Percentiles rank a stretch among this genome's conserved stretches.
Evolutionary conservation across 306 rosid species (phyloP).

Genomic region (Acacia crassicarpa): DNA sequence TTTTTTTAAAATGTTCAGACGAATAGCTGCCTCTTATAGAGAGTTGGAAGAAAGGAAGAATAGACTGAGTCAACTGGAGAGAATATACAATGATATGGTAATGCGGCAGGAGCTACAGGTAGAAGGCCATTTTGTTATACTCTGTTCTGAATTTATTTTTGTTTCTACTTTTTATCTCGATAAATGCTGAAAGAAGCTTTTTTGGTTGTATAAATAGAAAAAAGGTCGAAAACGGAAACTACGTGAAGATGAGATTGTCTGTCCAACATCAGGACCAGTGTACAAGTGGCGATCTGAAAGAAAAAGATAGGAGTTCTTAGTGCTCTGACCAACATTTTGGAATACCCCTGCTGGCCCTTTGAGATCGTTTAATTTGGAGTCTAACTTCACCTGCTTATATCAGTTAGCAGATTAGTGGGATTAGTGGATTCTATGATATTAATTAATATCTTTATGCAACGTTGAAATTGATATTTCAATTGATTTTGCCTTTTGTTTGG

Average conservation of each 20-base stretch:
- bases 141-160: neutral
- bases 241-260: slow-evolving; percentile 68
- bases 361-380: too few species aligned
- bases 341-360: too few species aligned
- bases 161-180: neutral
- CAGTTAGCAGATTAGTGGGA: too few species aligned
- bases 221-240: slow-evolving; percentile 78
- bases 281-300: slow-evolving; percentile 84
- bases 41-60: slow-evolving; percentile 67
- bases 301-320: slow-evolving; percentile 43
- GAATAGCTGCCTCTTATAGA: slow-evolving; percentile 56
- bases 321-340: neutral
- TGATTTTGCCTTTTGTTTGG: too few species aligned
- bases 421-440: too few species aligned
- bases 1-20: slow-evolving; percentile 36
- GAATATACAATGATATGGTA: slow-evolving; percentile 70
- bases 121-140: slow-evolving; percentile 18
- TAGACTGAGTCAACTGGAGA: slow-evolving; percentile 64
- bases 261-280: slow-evolving; percentile 58
- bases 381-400: too few species aligned
- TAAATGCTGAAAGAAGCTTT: slow-evolving; percentile 15
- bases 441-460: too few species aligned
- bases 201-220: slow-evolving; percentile 37
- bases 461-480: too few species aligned
- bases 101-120: slow-evolving; percentile 81